Evolutionary conservation across 768 basidiomycete species (phyloP), one percentile per base, ranked within the genome.

Genomic region (Hysterangium stoloniferum): DNA sequence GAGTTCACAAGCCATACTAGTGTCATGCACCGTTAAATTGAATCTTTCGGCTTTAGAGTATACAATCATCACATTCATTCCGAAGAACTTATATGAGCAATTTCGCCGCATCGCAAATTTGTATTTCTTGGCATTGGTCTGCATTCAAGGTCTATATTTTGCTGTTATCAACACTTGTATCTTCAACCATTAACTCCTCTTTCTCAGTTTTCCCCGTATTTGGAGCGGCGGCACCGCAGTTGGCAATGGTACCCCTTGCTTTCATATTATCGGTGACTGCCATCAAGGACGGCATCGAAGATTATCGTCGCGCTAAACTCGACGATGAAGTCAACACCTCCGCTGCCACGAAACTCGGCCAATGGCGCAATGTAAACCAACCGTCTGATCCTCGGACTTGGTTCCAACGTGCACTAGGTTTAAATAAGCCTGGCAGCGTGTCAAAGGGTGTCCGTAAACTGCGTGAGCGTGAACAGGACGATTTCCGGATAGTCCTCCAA

Each of bases 241-340:
- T 90, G 53, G 80, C 91, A 3, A 84, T 87, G 58, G 68, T 97
- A 4, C 95, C 95, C 0, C 74, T 97, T 6, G 69, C 86, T 33
- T 89, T 94, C 67, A 95, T 98, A 56, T 65, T 99, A 34, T 63
- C 71, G 25, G 85, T 95, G 44, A 97, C 95, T 13, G 94, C 86
- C 3, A 77, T 96, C 71, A 99, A 97, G 67, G 95, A 99, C 63
- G 95, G 85, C 6, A 71, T 97, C 29, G 95, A 98, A 68, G 95
- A 99, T 67, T 94, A 90, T 63, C 82, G 94, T n/a, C 82, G 95
- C 45, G 86, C 85, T 8, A 59, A 67, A 7, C 74, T 94, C 34
- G 95, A 99, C 63, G 86, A 96, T 54, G 82, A 92, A 60, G 94
- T 97, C 57, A 99, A 99, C 70, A 96, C 82, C 47, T 92, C 88